These are phyloP conservation scores for Fraxinus greggii DNA, from an alignment of 305 asterid species.

Conservation along the genomic window DNA sequence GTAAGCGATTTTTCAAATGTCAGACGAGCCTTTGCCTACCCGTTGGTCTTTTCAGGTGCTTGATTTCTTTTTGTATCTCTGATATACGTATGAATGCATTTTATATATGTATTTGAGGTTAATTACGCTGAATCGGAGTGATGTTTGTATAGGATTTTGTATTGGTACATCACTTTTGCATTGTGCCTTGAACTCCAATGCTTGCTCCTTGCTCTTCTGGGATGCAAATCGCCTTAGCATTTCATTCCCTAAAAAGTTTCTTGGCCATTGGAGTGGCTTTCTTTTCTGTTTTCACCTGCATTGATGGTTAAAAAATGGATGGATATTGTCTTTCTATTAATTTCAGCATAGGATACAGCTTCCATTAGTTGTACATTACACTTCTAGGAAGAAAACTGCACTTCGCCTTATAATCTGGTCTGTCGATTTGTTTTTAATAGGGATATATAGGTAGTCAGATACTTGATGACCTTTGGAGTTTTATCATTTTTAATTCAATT, in stretches of 20 bases:
- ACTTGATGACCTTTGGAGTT: slow-evolving; percentile 2
- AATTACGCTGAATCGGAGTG: slow-evolving; percentile 7
- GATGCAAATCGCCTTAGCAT: neutral
- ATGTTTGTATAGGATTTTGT: neutral
- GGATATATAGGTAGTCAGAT: neutral
- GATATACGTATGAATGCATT: slow-evolving; percentile 10
- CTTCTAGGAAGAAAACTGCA: neutral
- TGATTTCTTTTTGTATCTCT: slow-evolving; percentile 11
- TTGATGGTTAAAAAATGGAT: neutral
- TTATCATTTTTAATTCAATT: neutral
- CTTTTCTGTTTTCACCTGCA: neutral
- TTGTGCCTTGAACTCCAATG: neutral
- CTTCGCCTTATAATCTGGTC: neutral
- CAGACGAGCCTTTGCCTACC: slow-evolving; percentile 64
- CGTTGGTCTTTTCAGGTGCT: slow-evolving; percentile 76
- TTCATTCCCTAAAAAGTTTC: neutral
- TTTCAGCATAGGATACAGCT: neutral
- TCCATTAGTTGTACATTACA: neutral
- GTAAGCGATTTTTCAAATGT: slow-evolving; percentile 31
- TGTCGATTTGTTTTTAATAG: slow-evolving; percentile 8
- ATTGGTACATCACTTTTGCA: neutral
- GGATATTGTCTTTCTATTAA: no score
- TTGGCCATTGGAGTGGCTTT: neutral
- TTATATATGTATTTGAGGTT: neutral
- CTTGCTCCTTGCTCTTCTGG: neutral